Evolutionary conservation across 106 monocot species (phyloP).

Genomic region (Platanthera zijinensis): DNA sequence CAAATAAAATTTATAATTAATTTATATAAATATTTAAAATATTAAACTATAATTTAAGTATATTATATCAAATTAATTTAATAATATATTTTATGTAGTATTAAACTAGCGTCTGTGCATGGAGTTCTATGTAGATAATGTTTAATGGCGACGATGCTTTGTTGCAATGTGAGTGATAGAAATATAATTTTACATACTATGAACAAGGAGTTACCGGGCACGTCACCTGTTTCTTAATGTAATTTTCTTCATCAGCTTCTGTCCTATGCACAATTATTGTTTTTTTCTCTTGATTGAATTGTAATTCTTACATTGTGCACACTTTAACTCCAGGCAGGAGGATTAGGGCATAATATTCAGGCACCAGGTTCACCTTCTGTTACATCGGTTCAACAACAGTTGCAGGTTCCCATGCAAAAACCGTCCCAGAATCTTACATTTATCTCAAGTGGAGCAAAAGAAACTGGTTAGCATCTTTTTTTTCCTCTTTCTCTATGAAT

Average conservation of each 20-base stretch:
- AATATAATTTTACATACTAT: too few species aligned
- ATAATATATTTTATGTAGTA: too few species aligned
- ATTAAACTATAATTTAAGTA: too few species aligned
- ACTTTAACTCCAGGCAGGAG: conserved; percentile 30
- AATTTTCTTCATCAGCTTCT: too few species aligned
- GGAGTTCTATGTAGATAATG: too few species aligned
- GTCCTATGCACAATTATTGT: background rate
- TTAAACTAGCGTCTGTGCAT: too few species aligned
- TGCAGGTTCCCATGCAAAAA: conserved; percentile 24
- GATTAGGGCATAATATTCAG: conserved; percentile 49
- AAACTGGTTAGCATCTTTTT: conserved; percentile 28
- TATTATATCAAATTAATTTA: too few species aligned
- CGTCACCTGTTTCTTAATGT: too few species aligned
- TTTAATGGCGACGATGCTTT: too few species aligned
- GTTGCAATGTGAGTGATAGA: too few species aligned
- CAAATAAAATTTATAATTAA: conserved; percentile 3
- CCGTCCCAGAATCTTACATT: conserved; percentile 21
- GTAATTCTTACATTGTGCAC: conserved; percentile 1
- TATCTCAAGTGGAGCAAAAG: conserved; percentile 34
- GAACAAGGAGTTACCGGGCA: too few species aligned
- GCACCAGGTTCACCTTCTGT: conserved; percentile 22
- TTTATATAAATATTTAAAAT: background rate
- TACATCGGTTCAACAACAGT: conserved; percentile 23
- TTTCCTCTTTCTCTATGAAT: background rate
- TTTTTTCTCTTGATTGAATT: background rate